Percentiles rank a stretch among this genome's conserved stretches.
Evolutionary conservation across 1,139 yeast species (phyloP).

Genomic region (Scheffersomyces quercinus): DNA sequence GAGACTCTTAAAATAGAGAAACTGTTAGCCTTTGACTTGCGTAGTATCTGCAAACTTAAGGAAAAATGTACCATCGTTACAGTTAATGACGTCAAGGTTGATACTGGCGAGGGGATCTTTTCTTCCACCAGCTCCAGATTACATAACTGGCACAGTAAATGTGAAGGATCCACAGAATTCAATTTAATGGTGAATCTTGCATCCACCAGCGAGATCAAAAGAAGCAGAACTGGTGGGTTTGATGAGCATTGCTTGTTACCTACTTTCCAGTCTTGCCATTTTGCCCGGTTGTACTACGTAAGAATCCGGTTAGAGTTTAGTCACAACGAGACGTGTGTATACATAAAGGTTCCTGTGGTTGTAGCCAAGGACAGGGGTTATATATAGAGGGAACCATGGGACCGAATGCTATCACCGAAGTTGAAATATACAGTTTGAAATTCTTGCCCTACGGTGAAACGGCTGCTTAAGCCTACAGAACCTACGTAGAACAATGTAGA

Average conservation of each 20-base stretch:
- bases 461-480: no score
- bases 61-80: not conserved
- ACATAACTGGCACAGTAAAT: not conserved
- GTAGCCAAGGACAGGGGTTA: not conserved
- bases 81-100: not conserved
- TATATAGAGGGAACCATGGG: no score
- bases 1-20: slow-evolving; percentile 11
- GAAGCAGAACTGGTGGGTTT: slow-evolving; percentile 14
- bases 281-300: slow-evolving; percentile 13
- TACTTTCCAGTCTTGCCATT: slow-evolving; percentile 12
- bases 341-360: slow-evolving; percentile 1
- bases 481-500: no score
- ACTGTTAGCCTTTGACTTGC: not conserved
- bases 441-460: no score
- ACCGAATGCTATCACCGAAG: no score
- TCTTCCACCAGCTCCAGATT: not conserved
- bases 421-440: no score
- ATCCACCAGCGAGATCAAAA: not conserved
- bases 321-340: not conserved
- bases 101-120: not conserved
- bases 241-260: slow-evolving; percentile 11
- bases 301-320: slow-evolving; percentile 3
- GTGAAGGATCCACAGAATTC: not conserved
- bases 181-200: not conserved
- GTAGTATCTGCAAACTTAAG: not conserved